phyloP scores from a whole-genome alignment of 495 filamentous ascomycete species.

The Aspergillus bridgeri region DNA sequence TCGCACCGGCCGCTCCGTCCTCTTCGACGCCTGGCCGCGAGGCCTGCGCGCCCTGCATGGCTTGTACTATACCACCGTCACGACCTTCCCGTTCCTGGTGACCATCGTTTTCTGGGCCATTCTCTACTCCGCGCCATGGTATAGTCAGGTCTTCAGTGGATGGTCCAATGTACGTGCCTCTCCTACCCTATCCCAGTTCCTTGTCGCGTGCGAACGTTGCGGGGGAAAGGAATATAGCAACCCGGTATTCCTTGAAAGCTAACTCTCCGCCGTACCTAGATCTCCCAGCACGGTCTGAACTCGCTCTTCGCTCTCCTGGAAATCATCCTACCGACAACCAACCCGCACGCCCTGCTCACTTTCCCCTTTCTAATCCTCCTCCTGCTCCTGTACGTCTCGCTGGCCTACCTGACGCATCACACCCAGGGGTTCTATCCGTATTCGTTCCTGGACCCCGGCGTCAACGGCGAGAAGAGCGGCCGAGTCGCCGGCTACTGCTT shows the following conservation, averaged over 20 bases:
- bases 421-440: slow-evolving; percentile 74
- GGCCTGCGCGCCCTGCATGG: slow-evolving; percentile 62
- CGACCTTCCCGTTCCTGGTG: slow-evolving; percentile 65
- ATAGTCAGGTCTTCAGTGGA: slow-evolving; percentile 42
- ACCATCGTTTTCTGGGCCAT: slow-evolving; percentile 55
- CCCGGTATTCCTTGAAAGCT: too few species aligned
- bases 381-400: slow-evolving; percentile 64
- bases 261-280: slow-evolving; percentile 27
- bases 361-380: slow-evolving; percentile 42
- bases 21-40: slow-evolving; percentile 59
- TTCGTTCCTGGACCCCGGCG: slow-evolving; percentile 61
- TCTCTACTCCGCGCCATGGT: slow-evolving; percentile 47
- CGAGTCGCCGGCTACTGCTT: slow-evolving; percentile 48
- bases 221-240: too few species aligned
- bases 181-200: too few species aligned
- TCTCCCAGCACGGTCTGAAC: slow-evolving; percentile 74
- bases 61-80: slow-evolving; percentile 62
- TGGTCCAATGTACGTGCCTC: slow-evolving; percentile 61
- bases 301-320: slow-evolving; percentile 68
- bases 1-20: slow-evolving; percentile 47
- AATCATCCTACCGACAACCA: slow-evolving; percentile 59
- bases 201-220: slow-evolving; percentile 8
- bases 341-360: slow-evolving; percentile 45
- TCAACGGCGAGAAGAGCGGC: slow-evolving; percentile 41
- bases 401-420: slow-evolving; percentile 70